A percentile compares a stretch with the other conserved stretches of the same genome.
phyloP scores from a whole-genome alignment of 2,329 filamentous ascomycete species.

The Cadophora luteo-olivacea region DNA sequence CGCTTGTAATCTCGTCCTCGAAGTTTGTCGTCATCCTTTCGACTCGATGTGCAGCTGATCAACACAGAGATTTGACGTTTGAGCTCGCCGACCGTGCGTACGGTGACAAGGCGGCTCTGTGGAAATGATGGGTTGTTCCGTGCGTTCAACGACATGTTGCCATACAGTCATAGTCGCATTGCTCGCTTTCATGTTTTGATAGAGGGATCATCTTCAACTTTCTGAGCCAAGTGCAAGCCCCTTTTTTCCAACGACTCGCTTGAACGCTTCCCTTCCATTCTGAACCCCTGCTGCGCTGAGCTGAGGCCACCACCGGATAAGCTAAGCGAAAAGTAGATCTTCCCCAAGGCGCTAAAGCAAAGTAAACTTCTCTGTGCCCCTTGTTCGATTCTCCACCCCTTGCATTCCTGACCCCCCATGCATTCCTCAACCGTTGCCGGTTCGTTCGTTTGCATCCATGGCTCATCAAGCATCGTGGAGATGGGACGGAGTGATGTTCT shows the following conservation, averaged over 20 bases:
- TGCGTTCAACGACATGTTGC: not conserved
- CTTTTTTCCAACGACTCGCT: not conserved
- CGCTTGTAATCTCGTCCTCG: not conserved
- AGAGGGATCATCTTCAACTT: not conserved
- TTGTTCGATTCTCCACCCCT: not conserved
- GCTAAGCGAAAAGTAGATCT: conserved; percentile 8
- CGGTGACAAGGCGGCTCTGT: not conserved
- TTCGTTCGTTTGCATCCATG: conserved; percentile 1
- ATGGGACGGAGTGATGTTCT: not conserved
- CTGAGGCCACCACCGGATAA: conserved; percentile 7
- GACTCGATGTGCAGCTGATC: not conserved
- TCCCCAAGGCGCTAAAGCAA: not conserved
- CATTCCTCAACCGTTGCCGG: not conserved
- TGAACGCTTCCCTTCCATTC: not conserved
- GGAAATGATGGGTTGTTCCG: not conserved
- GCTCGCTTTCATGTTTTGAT: conserved; percentile 1
- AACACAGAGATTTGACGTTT: not conserved
- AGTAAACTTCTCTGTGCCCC: not conserved
- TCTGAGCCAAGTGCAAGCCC: not conserved
- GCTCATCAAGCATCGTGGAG: not conserved
- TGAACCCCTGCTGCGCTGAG: not conserved
- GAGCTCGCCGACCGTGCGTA: not conserved
- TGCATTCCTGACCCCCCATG: not conserved
- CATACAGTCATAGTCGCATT: not conserved
- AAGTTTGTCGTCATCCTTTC: not conserved